Evolutionary conservation across 208 protist genomes (phyloP).

Genomic region (Trypanosoma cruzi): DNA sequence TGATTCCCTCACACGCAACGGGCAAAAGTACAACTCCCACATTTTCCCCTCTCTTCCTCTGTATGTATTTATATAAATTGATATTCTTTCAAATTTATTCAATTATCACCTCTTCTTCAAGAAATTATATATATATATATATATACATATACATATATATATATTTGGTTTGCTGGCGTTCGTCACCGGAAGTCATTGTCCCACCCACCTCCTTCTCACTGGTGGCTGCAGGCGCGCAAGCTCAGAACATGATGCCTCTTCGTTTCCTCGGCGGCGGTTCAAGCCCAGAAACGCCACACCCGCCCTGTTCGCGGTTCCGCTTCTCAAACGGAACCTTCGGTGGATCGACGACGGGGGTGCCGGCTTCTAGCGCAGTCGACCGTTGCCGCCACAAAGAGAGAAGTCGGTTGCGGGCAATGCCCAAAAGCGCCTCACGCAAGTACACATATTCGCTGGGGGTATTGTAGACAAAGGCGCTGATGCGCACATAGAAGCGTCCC

Average conservation of each 20-base stretch:
- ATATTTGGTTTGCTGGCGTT: too few relatives aligned
- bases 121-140: too few relatives aligned
- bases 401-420: slow-evolving; percentile 54
- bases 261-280: slow-evolving; percentile 48
- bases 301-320: slow-evolving; percentile 53
- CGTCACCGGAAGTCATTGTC: too few relatives aligned
- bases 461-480: slow-evolving; percentile 93
- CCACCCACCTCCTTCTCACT: not conserved
- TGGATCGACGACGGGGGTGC: not conserved
- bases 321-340: slow-evolving; percentile 49
- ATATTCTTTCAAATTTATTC: too few relatives aligned
- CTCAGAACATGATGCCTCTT: slow-evolving; percentile 44
- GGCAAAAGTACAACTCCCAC: not conserved
- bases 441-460: slow-evolving; percentile 81
- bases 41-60: too few relatives aligned
- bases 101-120: too few relatives aligned
- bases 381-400: slow-evolving; percentile 27
- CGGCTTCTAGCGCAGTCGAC: not conserved
- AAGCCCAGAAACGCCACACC: slow-evolving; percentile 55
- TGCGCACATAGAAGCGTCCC: slow-evolving; percentile 73
- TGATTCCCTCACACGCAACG: too few relatives aligned
- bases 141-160: too few relatives aligned
- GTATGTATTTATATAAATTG: too few relatives aligned
- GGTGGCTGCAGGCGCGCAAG: not conserved
- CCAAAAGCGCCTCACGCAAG: slow-evolving; percentile 71